These are phyloP conservation scores for Monosporascus sp. DNA, from an alignment of 2,329 filamentous ascomycete genomes.

Conservation along the genomic window DNA sequence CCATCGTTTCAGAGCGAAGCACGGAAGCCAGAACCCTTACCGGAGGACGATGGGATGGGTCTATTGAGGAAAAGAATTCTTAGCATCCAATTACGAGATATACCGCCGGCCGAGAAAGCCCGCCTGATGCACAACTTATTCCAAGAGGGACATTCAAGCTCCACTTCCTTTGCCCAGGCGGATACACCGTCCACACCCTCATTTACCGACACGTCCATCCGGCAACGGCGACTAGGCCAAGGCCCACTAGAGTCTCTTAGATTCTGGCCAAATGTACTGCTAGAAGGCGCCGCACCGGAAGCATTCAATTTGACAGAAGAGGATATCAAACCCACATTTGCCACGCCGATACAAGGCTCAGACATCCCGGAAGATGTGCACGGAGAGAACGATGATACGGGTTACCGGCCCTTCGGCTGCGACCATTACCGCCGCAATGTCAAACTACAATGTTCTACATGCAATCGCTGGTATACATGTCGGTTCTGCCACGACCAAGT, in stretches of 20 bases:
- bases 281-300: conserved; percentile 33
- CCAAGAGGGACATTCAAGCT: conserved; percentile 60
- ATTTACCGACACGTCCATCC: conserved; percentile 9
- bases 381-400: conserved; percentile 32
- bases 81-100: conserved; percentile 57
- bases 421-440: conserved; percentile 93
- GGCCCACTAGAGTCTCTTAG: conserved; percentile 49
- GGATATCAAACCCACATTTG: conserved; percentile 65
- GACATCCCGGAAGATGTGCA: conserved; percentile 38
- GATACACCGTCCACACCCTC: conserved; percentile 28
- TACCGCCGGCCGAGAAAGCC: conserved; percentile 61
- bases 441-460: conserved; percentile 88
- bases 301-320: conserved; percentile 50
- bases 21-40: conserved; percentile 36
- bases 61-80: conserved; percentile 62
- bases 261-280: conserved; percentile 50
- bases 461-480: conserved; percentile 89
- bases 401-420: conserved; percentile 63
- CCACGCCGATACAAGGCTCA: conserved; percentile 44
- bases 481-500: conserved; percentile 85
- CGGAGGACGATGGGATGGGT: conserved; percentile 76
- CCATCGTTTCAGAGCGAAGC: conserved; percentile 1
- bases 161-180: conserved; percentile 27
- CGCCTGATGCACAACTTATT: conserved; percentile 65
- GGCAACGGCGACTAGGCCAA: conserved; percentile 36